Conservation (phyloP, 2,329 filamentous ascomycete genomes). For the Pseudocercospora fijiensis region DNA sequence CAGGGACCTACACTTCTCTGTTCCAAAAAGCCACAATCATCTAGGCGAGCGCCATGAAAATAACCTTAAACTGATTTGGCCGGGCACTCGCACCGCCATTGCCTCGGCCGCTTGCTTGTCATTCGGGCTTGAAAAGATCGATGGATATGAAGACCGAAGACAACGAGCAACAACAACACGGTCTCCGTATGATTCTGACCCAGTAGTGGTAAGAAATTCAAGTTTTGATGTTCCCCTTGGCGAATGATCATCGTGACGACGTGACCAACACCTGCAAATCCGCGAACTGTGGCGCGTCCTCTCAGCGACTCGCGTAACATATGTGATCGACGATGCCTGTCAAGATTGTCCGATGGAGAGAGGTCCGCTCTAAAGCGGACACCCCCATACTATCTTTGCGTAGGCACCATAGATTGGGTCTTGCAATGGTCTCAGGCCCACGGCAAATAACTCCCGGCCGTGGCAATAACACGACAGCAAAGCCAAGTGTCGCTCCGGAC, state of each 20-base stretch:
- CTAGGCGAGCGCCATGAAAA: neutral
- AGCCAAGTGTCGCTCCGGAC: neutral
- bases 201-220: neutral
- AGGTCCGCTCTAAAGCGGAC: neutral
- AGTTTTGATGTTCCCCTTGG: neutral
- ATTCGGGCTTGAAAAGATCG: neutral
- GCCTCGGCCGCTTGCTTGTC: neutral
- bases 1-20: neutral
- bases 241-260: neutral
- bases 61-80: constrained; percentile 1
- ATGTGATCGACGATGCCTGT: neutral
- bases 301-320: neutral
- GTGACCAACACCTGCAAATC: neutral
- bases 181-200: neutral
- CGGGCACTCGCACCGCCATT: neutral
- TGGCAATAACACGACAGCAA: neutral
- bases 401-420: neutral
- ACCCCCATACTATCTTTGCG: neutral
- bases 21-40: neutral
- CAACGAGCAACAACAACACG: neutral
- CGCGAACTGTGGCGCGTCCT: neutral
- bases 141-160: neutral
- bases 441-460: neutral
- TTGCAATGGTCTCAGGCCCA: neutral
- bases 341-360: constrained; percentile 5